phyloP scores from a whole-genome alignment of 768 basidiomycete genomes.

The Hypholoma sublateritium region DNA sequence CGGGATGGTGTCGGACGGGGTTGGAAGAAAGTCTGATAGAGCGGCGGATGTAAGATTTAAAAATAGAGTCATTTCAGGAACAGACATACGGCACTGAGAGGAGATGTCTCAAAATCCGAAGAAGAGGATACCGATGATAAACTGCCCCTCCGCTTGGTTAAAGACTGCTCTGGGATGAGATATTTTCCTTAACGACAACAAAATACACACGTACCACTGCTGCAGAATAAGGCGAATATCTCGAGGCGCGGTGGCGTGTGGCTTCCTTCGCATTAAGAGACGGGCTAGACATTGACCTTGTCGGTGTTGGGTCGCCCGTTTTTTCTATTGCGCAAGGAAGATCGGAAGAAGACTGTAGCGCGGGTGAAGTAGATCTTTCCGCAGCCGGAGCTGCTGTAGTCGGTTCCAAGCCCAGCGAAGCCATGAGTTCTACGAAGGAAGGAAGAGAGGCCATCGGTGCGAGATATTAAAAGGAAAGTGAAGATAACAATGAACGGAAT shows the following conservation, averaged over 20 bases:
- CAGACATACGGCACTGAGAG: slow-evolving; percentile 27
- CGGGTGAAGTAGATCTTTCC: slow-evolving; percentile 38
- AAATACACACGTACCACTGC: slow-evolving; percentile 31
- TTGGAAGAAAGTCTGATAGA: slow-evolving; percentile 32
- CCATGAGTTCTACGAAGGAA: slow-evolving; percentile 88
- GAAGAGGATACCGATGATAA: slow-evolving; percentile 43
- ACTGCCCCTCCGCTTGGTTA: slow-evolving; percentile 44
- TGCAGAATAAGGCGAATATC: slow-evolving; percentile 53
- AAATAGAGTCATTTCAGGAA: slow-evolving; percentile 5
- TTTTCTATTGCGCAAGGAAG: slow-evolving; percentile 31
- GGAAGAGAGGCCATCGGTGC: slow-evolving; percentile 68
- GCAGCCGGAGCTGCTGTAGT: slow-evolving; percentile 30
- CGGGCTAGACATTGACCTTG: slow-evolving; percentile 44
- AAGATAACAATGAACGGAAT: slow-evolving; percentile 24
- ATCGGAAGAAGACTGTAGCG: slow-evolving; percentile 46
- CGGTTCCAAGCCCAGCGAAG: slow-evolving; percentile 72
- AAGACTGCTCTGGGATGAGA: slow-evolving; percentile 29
- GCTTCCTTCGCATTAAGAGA: slow-evolving; percentile 38
- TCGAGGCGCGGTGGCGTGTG: slow-evolving; percentile 35
- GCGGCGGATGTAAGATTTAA: slow-evolving; percentile 2
- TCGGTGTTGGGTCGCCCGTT: slow-evolving; percentile 28
- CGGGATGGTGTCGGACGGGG: slow-evolving; percentile 45
- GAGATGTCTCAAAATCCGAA: slow-evolving; percentile 38
- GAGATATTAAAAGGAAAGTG: slow-evolving; percentile 27
- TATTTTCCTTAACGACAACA: neutral